phyloP scores from a whole-genome alignment of 495 filamentous ascomycete genomes.

The Penicillium pulvis region DNA sequence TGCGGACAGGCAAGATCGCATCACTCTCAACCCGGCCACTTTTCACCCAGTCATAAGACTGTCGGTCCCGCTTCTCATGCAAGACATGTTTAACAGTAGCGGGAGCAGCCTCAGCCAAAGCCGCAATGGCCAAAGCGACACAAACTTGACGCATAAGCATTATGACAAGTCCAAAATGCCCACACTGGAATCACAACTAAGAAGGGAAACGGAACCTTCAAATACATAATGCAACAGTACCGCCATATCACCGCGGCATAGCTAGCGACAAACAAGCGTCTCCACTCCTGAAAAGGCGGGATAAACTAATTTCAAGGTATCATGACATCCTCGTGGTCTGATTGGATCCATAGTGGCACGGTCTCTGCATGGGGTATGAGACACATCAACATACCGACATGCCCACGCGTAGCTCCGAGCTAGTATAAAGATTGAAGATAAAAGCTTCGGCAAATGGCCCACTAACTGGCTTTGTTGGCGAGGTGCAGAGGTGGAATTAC shows the following conservation, averaged over 20 bases:
- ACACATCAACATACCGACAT: constrained; percentile 1
- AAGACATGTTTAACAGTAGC: constrained; percentile 40
- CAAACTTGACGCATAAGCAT: constrained; percentile 31
- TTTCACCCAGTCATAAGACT: constrained; percentile 36
- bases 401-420: neutral
- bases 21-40: constrained; percentile 30
- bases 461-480: constrained; percentile 4
- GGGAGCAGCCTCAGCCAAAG: constrained; percentile 33
- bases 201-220: neutral
- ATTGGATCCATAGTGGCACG: constrained; percentile 13
- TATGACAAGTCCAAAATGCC: neutral
- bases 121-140: constrained; percentile 29
- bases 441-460: constrained; percentile 13
- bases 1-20: constrained; percentile 32
- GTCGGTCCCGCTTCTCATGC: constrained; percentile 38
- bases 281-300: constrained; percentile 3
- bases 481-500: constrained; percentile 1
- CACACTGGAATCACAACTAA: neutral
- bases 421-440: constrained; percentile 13
- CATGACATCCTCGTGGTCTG: neutral
- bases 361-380: constrained; percentile 13
- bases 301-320: neutral
- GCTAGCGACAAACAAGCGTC: constrained; percentile 4
- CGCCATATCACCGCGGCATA: constrained; percentile 1
- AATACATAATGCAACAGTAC: neutral